Evolutionary conservation across 1,284 basidiomycete genomes (phyloP).

Genomic region (Pyrrhoderma lamaoense): DNA sequence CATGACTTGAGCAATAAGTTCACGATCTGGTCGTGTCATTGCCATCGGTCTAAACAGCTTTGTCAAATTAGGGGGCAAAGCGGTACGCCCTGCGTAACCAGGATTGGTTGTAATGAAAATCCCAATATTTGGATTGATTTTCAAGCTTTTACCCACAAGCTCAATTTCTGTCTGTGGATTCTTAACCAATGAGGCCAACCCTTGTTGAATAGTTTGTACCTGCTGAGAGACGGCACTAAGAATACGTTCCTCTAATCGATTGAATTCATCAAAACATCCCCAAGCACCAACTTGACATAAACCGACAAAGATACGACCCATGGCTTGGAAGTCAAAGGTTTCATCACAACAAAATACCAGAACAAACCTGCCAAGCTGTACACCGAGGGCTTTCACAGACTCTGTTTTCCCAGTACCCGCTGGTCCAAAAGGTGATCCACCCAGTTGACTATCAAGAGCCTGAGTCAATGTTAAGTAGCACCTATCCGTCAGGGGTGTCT

Average conservation of each 20-base stretch:
- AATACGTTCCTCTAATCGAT: conserved; percentile 96
- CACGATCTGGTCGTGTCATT: conserved; percentile 97
- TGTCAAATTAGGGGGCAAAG: conserved; percentile 93
- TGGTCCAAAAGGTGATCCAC: conserved; percentile 96
- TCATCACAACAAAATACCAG: conserved; percentile 99
- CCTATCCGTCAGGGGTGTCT: conserved; percentile 96
- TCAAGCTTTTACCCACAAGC: conserved; percentile 90
- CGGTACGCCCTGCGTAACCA: conserved; percentile 96
- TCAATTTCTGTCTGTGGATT: conserved; percentile 89
- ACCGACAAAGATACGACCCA: conserved; percentile 99
- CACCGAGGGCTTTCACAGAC: conserved; percentile 97
- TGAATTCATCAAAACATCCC: conserved; percentile 99
- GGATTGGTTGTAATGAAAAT: conserved; percentile 98
- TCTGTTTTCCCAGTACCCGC: conserved; percentile 99
- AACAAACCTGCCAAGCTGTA: conserved; percentile 95
- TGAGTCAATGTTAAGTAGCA: conserved; percentile 97
- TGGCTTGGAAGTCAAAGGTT: conserved; percentile 99
- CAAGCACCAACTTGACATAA: conserved; percentile 98
- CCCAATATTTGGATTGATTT: conserved; percentile 91
- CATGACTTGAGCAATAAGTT: conserved; percentile 99
- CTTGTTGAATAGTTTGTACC: conserved; percentile 97
- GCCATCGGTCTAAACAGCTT: conserved; percentile 96
- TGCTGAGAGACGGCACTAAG: conserved; percentile 98
- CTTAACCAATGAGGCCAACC: conserved; percentile 72
- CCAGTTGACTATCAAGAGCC: conserved; percentile 89